Percentiles rank a stretch among this genome's conserved stretches.
phyloP scores from a whole-genome alignment of 2,329 filamentous ascomycete species.

The Colletotrichum sp. region DNA sequence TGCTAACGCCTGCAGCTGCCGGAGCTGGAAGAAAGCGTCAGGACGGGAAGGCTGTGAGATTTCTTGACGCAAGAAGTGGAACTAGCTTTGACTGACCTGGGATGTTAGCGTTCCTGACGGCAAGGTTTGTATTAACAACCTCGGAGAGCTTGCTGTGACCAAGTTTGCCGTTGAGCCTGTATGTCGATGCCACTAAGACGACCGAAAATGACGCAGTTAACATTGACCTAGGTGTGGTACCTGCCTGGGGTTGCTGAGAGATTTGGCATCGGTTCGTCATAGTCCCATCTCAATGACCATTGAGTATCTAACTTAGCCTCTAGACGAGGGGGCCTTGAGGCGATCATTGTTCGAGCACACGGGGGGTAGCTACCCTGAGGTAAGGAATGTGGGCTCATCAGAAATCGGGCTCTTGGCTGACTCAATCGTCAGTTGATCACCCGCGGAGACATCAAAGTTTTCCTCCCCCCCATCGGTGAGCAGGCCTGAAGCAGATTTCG shows the following conservation, averaged over 20 bases:
- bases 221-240: slow-evolving; percentile 68
- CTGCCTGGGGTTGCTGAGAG: slow-evolving; percentile 86
- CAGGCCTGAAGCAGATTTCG: neutral
- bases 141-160: slow-evolving; percentile 88
- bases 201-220: neutral
- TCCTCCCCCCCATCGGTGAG: slow-evolving; percentile 87
- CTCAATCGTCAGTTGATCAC: slow-evolving; percentile 75
- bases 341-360: slow-evolving; percentile 93
- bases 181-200: slow-evolving; percentile 44
- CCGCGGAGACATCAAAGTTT: slow-evolving; percentile 91
- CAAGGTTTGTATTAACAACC: slow-evolving; percentile 86
- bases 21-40: slow-evolving; percentile 89
- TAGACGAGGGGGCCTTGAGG: slow-evolving; percentile 85
- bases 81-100: neutral
- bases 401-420: neutral
- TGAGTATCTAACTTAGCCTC: slow-evolving; percentile 27
- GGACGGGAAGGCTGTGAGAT: slow-evolving; percentile 72
- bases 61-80: neutral
- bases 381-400: slow-evolving; percentile 29
- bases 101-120: slow-evolving; percentile 69
- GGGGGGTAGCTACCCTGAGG: slow-evolving; percentile 92
- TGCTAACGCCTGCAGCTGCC: slow-evolving; percentile 62
- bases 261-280: slow-evolving; percentile 78
- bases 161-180: slow-evolving; percentile 97
- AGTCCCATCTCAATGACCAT: neutral